A percentile compares a stretch with the other conserved stretches of the same genome.
Evolutionary conservation across 108 stramenopile species (phyloP).

Genomic region (Chaetoceros muelleri): DNA sequence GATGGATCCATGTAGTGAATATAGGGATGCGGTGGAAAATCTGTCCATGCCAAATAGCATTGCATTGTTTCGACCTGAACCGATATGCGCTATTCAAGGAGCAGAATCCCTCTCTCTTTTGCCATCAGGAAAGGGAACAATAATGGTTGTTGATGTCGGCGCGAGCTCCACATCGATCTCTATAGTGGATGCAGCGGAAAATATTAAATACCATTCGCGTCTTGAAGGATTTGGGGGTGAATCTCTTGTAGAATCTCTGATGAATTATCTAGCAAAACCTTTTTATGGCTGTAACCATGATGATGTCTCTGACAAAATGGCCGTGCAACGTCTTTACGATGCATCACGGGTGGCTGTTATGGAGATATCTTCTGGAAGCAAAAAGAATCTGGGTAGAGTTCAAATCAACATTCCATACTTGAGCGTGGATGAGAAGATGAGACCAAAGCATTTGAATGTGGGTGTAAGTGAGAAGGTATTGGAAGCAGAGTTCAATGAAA

Average conservation of each 20-base stretch:
- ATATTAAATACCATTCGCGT: not conserved
- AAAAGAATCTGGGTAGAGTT: not conserved
- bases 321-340: not conserved
- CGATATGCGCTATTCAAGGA: not conserved
- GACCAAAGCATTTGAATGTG: constrained; percentile 1
- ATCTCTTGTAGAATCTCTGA: not conserved
- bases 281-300: not conserved
- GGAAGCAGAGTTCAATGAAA: not conserved
- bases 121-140: not conserved
- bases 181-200: not conserved
- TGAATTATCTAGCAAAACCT: not conserved
- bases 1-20: not conserved
- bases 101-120: not conserved
- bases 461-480: not conserved
- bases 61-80: not conserved
- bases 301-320: constrained; percentile 1
- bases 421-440: not conserved
- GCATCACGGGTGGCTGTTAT: not conserved
- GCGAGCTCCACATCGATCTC: not conserved
- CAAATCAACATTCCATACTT: constrained; percentile 1
- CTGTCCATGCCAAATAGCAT: not conserved
- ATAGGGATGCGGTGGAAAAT: not conserved
- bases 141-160: not conserved
- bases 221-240: not conserved
- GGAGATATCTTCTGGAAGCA: constrained; percentile 1